Evolutionary conservation across 2,329 filamentous ascomycete genomes (phyloP), one percentile per base, ranked within the genome.

Genomic region (Ceratocystis eucalypticola): DNA sequence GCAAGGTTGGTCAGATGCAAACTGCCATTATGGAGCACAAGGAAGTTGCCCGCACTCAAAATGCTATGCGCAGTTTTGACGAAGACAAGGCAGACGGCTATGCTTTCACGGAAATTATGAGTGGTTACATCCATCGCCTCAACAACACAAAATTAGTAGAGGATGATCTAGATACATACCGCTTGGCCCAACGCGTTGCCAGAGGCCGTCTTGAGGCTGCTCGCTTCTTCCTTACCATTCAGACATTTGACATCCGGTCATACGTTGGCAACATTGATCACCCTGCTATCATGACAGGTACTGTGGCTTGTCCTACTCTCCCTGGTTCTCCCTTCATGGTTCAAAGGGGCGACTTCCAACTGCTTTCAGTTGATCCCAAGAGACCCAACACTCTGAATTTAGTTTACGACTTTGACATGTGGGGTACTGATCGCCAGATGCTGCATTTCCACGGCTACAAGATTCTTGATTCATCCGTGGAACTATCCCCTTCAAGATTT

Each of bases 51-150:
- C 72, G 72, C 20, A 76, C 77, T 0, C 72, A 72, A 17, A 62
- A 62, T 20, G 64, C 75, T 15, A 79, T 82, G 65, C 71, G 73
- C 22, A 71, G 72, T 25, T 82, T 80, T 5, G 75, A 74, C 33
- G 75, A 75, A 1, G 70, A 79, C 63, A 76, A 79, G 41, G 77
- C 79, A 8, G 75, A 74, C 55, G 82, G 83, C 0, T 79, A 86
- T 65, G 81, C 80, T 28, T 88, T 88, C 71, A 82, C 82, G 0
- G 84, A 88, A 72, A 80, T 86, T 67, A 86, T 88, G 83, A 79
- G 80, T 6, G 85, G 85, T 8, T 82, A 81, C 69, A 77, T 88
- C 30, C 81, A 84, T 69, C 72, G 74, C 61, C 80, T 80, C 70
- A 72, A 76, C 65, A 71, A 73, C 8, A 45, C 63, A 10, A 74